phyloP scores from a whole-genome alignment of 2,329 filamentous ascomycete species.

The Aspergillus sergii region DNA sequence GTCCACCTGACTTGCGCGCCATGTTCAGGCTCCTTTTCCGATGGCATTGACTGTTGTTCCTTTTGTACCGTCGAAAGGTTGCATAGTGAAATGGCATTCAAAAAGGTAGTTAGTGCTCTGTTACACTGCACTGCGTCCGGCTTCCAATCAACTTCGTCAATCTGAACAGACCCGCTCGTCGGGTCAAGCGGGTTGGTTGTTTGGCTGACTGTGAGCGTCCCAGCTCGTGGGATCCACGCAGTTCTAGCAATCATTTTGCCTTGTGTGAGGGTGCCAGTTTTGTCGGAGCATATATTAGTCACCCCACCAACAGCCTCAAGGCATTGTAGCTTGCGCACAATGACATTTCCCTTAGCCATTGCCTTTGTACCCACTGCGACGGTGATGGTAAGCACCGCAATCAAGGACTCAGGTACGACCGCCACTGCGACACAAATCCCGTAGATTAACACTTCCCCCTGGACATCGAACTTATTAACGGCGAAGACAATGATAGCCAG shows the following conservation, averaged over 20 bases:
- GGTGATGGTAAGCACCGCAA: constrained; percentile 64
- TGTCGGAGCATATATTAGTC: constrained; percentile 61
- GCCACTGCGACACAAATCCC: constrained; percentile 60
- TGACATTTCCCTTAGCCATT: constrained; percentile 57
- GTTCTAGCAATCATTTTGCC: constrained; percentile 64
- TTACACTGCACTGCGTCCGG: constrained; percentile 29
- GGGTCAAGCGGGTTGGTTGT: constrained; percentile 59
- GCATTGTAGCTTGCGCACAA: constrained; percentile 56
- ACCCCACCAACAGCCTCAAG: constrained; percentile 61
- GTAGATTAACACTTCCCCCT: constrained; percentile 63
- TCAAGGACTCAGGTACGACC: constrained; percentile 66
- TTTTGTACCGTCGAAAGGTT: constrained; percentile 56
- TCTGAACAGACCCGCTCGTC: constrained; percentile 51
- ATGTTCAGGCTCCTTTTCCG: constrained; percentile 8
- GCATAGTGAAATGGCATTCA: constrained; percentile 58
- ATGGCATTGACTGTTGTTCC: constrained; percentile 23
- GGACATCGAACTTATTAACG: constrained; percentile 58
- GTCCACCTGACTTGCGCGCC: constrained; percentile 51
- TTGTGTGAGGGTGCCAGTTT: constrained; percentile 58
- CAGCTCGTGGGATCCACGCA: constrained; percentile 58
- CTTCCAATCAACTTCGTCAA: constrained; percentile 37
- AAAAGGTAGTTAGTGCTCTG: constrained; percentile 51
- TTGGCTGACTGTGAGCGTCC: constrained; percentile 55
- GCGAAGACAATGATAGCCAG: constrained; percentile 65
- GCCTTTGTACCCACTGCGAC: constrained; percentile 59